Evolutionary conservation across 176 grass and related monocot species (phyloP), one percentile per base, ranked within the genome.

Genomic region (Hordeum marinum): DNA sequence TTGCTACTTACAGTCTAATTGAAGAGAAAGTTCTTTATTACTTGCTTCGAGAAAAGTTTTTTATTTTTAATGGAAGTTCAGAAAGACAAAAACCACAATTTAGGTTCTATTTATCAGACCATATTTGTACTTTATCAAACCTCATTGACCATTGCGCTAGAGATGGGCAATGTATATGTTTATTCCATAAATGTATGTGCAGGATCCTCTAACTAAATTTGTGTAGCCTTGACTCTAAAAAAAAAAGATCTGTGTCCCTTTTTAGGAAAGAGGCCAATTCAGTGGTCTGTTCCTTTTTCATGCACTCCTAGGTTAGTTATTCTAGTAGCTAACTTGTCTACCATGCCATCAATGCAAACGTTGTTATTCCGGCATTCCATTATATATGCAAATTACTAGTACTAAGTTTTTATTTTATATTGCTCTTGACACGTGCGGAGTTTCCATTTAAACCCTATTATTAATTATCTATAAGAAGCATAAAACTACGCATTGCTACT

Each of bases 391-490:
- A 40, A 36, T 73, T 17, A 24, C 35, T 70, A 36, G 5, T 36
- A 35, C 35, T 7, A 36, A 72, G 27, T 32, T 29, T 50, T 18
- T 74, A 25, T 13, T 60, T 65, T 65, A 13, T 48, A 37, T 89
- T 80, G 13, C 35, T 61, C 5, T 62, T 26, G 66, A 4, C 27
- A 35, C 25, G 6, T 35, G 2, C 25, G 2, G 0, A 13, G 15
- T 75, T 77, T 77, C 64, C 63, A 25, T 78, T 39, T 82, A 3
- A 24, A 64, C 18, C 23, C 32, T 25, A 59, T 65, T 14, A 42
- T 15, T 52, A 86, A 59, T 66, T 75, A 74, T 81, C 75, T 46
- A 29, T 9, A 85, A 62, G 34, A 84, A 57, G 60, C 61, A 57
- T 76, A 65, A 34, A 84, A 36, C 31, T 57, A 14, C 18, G 25